Percentiles rank a stretch among this genome's conserved stretches.
These are phyloP conservation scores for Chlamydomonas applanata DNA, from an alignment of 139 green algal species.

Conservation along the genomic window DNA sequence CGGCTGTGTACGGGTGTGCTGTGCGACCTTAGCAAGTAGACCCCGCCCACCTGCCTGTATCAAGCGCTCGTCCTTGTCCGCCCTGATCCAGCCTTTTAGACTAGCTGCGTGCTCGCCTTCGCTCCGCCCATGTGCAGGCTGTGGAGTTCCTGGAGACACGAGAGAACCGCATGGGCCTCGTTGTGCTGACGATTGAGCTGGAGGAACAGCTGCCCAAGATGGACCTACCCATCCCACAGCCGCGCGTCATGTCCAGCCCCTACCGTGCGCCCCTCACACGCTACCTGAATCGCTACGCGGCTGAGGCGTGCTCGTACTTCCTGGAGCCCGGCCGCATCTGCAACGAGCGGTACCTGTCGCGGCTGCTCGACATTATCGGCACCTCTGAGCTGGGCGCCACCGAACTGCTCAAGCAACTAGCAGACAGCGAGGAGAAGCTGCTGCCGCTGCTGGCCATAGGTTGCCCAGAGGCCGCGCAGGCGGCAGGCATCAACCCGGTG, in stretches of 20 bases:
- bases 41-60: neutral
- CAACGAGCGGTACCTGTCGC: constrained; percentile 70
- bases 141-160: constrained; percentile 85
- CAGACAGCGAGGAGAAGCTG: constrained; percentile 36
- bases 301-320: constrained; percentile 73
- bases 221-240: constrained; percentile 25
- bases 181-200: constrained; percentile 91
- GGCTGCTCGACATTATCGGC: constrained; percentile 83
- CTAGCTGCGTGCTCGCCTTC: no score
- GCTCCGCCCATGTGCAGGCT: constrained; percentile 26
- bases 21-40: neutral
- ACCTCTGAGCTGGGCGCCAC: constrained; percentile 44
- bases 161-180: constrained; percentile 58
- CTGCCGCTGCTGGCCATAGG: neutral
- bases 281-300: constrained; percentile 81
- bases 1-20: neutral
- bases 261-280: constrained; percentile 82
- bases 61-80: no score
- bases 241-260: constrained; percentile 62
- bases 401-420: constrained; percentile 75
- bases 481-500: neutral
- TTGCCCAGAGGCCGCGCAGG: neutral
- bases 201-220: constrained; percentile 70
- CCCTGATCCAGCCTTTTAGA: neutral
- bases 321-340: constrained; percentile 57